A percentile compares a stretch with the other conserved stretches of the same genome.
phyloP scores from a whole-genome alignment of 129 eudicot genomes.

The Sambucus nigra region DNA sequence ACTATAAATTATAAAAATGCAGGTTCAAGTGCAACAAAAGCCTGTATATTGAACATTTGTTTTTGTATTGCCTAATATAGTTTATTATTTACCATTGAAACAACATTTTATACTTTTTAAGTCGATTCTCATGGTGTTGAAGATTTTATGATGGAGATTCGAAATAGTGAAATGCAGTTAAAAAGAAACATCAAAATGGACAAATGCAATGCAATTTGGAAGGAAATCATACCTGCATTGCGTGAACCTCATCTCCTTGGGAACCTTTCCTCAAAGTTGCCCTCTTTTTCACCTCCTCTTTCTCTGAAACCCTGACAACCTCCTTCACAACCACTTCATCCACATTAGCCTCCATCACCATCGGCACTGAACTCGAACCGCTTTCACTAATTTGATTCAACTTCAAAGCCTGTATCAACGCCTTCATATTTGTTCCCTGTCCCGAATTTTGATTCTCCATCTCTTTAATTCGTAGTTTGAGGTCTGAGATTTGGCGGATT shows the following conservation, averaged over 20 bases:
- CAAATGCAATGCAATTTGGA: not conserved
- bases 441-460: constrained; percentile 19
- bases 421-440: constrained; percentile 28
- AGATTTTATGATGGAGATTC: no score
- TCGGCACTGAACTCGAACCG: constrained; percentile 43
- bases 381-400: constrained; percentile 41
- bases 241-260: constrained; percentile 74
- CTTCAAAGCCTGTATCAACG: constrained; percentile 40
- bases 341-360: constrained; percentile 31
- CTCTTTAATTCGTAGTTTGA: constrained; percentile 34
- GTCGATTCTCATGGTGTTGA: no score
- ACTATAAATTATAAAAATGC: no score
- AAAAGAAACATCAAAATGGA: not conserved
- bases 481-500: constrained; percentile 32
- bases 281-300: constrained; percentile 24
- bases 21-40: no score
- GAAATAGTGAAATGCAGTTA: not conserved
- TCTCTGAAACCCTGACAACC: constrained; percentile 12
- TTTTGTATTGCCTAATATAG: no score
- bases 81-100: no score
- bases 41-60: no score
- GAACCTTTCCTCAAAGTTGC: constrained; percentile 64
- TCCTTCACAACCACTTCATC: constrained; percentile 19
- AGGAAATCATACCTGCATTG: constrained; percentile 59
- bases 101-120: no score